Conservation (phyloP, 129 eudicot species). For the Flaveria trinervia region DNA sequence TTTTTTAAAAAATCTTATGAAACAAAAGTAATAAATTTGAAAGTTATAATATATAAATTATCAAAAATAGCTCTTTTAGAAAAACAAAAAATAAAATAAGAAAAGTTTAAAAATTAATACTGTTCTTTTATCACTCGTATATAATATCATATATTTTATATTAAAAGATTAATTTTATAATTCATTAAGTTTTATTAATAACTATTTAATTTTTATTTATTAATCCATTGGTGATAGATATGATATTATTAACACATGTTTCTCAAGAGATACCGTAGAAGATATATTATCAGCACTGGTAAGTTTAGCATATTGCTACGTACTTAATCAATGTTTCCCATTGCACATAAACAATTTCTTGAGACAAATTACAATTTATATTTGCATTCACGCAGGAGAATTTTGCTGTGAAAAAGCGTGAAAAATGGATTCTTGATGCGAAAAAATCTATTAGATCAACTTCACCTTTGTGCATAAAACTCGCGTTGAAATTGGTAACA, state of each 20-base stretch:
- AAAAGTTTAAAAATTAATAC: too few relatives aligned
- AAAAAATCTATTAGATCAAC: slow-evolving; percentile 41
- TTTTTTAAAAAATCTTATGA: too few relatives aligned
- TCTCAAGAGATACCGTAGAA: slow-evolving; percentile 49
- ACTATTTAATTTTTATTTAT: too few relatives aligned
- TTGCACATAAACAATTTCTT: neutral
- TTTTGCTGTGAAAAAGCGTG: slow-evolving; percentile 12
- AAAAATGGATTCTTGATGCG: slow-evolving; percentile 44
- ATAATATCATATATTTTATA: too few relatives aligned
- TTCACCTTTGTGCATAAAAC: slow-evolving; percentile 47
- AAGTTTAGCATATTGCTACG: neutral
- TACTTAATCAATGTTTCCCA: neutral
- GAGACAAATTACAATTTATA: neutral
- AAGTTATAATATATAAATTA: too few relatives aligned
- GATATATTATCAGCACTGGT: slow-evolving; percentile 47
- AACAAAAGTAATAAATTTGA: too few relatives aligned
- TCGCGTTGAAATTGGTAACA: slow-evolving; percentile 39
- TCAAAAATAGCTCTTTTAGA: too few relatives aligned
- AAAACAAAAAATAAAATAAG: too few relatives aligned
- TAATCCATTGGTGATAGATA: slow-evolving; percentile 19
- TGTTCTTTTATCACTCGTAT: too few relatives aligned
- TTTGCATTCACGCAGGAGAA: slow-evolving; percentile 33
- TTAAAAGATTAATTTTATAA: too few relatives aligned
- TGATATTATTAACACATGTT: slow-evolving; percentile 43
- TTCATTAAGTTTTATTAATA: too few relatives aligned